Evolutionary conservation across 768 basidiomycete genomes (phyloP), one percentile per base, ranked within the genome.

Genomic region (Chiua virens): DNA sequence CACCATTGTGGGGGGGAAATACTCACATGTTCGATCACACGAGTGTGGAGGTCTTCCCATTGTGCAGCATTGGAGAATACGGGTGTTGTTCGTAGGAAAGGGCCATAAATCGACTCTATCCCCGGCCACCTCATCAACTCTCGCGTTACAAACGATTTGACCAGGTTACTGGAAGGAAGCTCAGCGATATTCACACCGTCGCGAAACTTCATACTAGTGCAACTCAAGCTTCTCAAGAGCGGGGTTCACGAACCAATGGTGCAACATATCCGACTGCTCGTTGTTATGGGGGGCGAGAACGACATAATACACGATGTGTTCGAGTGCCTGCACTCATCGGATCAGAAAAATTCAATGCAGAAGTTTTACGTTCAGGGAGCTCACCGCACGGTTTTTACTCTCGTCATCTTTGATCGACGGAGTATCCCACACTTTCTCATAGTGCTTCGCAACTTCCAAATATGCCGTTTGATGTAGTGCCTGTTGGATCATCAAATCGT

Each of bases 101-200:
- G 80, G 23, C 96, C 97, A 62, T 97, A 98, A 22, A 97, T 77
- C 3, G 76, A 71, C 64, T 90, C 87, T 45, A 98, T 94, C 30
- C 92, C 91, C 2, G 96, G 92, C 97, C 97, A 99, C 58, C 95
- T 76, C 89, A 97, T 95, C 46, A 98, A 77, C 63, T 98, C 94
- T 46, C 83, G 83, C 1, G 93, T 97, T 37, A 85, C 85, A 68
- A 98, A 98, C 56, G 89, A 93, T 75, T 97, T 97, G 39, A 94
- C 82, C 34, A 98, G 83, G 56, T 94, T 92, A 61, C 96, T 98
- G 60, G 44, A 34, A 39, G 21, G 68, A 54, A 42, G 40, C 44
- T 56, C 22, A 60, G 45, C 35, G 38, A 21, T 3, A 39, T 28
- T 28, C 49, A 56, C 13, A 5, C 39, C 36, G 32, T 36, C 14